phyloP scores from a whole-genome alignment of 345 rosid species.

The Psidium friedrichsthalianum region DNA sequence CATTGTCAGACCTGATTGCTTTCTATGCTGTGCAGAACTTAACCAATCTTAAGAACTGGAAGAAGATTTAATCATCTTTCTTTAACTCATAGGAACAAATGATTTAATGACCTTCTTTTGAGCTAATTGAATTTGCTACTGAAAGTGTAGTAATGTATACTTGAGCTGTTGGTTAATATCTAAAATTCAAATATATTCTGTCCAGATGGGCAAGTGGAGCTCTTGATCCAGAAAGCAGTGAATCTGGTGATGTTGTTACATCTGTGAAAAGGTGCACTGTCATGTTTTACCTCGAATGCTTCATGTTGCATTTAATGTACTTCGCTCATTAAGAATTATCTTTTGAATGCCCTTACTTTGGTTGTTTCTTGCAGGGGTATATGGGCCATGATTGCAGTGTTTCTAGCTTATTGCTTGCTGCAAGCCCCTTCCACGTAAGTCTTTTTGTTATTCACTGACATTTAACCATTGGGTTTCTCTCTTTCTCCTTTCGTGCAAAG shows the following conservation, averaged over 20 bases:
- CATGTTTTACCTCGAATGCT: not conserved
- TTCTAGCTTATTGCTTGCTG: conserved; percentile 90
- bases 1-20: not conserved
- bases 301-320: not conserved
- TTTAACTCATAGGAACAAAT: not conserved
- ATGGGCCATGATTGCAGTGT: conserved; percentile 98
- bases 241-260: conserved; percentile 62
- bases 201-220: conserved; percentile 96
- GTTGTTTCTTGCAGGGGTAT: conserved; percentile 57
- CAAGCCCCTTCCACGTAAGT: conserved; percentile 99
- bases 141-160: not conserved
- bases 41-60: not conserved
- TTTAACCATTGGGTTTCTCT: not conserved
- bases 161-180: not conserved
- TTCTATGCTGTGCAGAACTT: not conserved
- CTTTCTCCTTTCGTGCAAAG: not conserved
- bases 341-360: conserved; percentile 1
- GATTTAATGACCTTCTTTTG: not conserved
- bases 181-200: not conserved
- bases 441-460: not conserved
- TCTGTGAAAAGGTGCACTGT: conserved; percentile 79
- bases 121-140: not conserved
- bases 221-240: conserved; percentile 64
- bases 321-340: not conserved
- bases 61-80: not conserved